phyloP scores from a whole-genome alignment of 495 filamentous ascomycete genomes.

The Acidiella bohemica region DNA sequence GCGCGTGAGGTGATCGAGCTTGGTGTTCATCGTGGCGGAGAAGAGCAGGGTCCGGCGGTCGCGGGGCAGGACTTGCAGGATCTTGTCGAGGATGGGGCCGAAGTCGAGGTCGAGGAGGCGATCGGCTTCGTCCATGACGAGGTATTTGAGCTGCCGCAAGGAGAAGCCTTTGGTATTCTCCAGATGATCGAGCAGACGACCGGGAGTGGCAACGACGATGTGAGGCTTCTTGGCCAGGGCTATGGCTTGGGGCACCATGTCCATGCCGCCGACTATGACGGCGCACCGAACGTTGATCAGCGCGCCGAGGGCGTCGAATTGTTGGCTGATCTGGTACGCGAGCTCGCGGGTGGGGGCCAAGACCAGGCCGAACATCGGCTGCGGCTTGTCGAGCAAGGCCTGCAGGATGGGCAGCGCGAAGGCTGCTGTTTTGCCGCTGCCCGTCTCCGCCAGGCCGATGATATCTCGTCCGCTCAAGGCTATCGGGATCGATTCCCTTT shows the following conservation, averaged over 20 bases:
- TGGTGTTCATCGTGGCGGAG: conserved; percentile 82
- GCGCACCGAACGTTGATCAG: conserved; percentile 67
- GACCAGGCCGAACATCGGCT: conserved; percentile 62
- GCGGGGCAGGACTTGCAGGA: conserved; percentile 76
- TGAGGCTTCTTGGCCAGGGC: conserved; percentile 86
- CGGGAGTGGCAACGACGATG: conserved; percentile 77
- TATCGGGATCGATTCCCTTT: conserved; percentile 43
- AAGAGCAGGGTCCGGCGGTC: conserved; percentile 78
- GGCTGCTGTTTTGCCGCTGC: conserved; percentile 84
- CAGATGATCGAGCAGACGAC: conserved; percentile 79
- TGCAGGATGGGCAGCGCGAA: conserved; percentile 86
- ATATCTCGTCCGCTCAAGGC: conserved; percentile 73
- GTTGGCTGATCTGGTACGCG: conserved; percentile 74
- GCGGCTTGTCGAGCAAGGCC: conserved; percentile 57
- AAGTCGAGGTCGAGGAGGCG: conserved; percentile 88
- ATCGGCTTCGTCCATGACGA: conserved; percentile 94
- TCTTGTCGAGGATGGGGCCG: conserved; percentile 80
- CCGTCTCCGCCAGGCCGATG: conserved; percentile 89
- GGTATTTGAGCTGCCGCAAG: conserved; percentile 60
- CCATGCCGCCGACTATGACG: conserved; percentile 82
- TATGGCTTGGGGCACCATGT: conserved; percentile 83
- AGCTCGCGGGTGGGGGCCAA: conserved; percentile 87
- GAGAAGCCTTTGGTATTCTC: conserved; percentile 96
- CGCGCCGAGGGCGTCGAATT: conserved; percentile 71
- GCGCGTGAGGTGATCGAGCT: conserved; percentile 82